Base-by-base conservation (phyloP, 768 basidiomycete genomes). In the Kwoniella dendrophila region DNA sequence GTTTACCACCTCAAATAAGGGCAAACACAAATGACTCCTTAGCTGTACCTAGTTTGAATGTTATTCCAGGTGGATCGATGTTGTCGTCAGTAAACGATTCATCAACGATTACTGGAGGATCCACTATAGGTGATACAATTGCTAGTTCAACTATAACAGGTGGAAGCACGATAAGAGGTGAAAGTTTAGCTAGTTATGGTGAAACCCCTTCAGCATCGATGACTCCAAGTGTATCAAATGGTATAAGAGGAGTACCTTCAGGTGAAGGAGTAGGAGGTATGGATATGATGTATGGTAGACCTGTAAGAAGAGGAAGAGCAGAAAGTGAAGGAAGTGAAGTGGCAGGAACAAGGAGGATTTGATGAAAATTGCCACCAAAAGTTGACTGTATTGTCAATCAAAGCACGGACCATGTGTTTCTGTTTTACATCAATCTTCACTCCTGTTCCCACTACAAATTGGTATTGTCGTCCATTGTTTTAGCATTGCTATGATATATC, bases 111-210 rank as follows among this genome's bases (percentile, higher is more conserved):
- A 44, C 49, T 11, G 59, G 49, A 4, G 49, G 49, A 14, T 38
- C 41, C 6, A 43, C 41, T 8, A 43, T 43, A n/a, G 41, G 48
- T 5, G 12, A 10, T 29, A 27, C 20, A 20, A 20, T 11, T 43
- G 41, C 11, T n/a, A 44, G 38, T 41, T 55, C 56, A 30, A 59
- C 49, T 5, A 18, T 51, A 11, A 59, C 40, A 3, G 33, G 45
- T 16, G 59, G 59, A 8, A 56, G 34, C 24, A 54, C 60, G 52
- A 56, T 62, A 16, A 30, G 60, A 27, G 60, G 60, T 20, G 60
- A 62, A 29, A 62, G 60, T 62, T 36, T 62, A 26, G 53, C 60
- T 33, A 55, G 51, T 29, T 62, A 62, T 53, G 60, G 53, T 8
- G 60, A 62, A 12, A 56, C 52, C n/a, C 60, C 60, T 1, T 53